Percentiles rank a stretch among this genome's conserved stretches.
phyloP scores from a whole-genome alignment of 1,139 yeast genomes.

The Spencermartinsiella ligniputridi region DNA sequence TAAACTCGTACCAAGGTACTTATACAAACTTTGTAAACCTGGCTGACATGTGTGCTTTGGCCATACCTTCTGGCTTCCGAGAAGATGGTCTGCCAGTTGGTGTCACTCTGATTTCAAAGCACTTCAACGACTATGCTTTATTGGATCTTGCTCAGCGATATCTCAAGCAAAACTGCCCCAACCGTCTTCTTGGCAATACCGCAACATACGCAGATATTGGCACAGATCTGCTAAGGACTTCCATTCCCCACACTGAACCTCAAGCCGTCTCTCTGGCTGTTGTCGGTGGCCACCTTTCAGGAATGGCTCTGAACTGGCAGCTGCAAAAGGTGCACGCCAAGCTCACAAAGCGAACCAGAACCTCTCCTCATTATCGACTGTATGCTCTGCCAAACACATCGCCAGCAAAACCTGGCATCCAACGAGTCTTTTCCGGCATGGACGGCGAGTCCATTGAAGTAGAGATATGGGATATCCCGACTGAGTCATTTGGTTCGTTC shows the following conservation, averaged over 20 bases:
- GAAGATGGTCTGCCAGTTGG: conserved; percentile 87
- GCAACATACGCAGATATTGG: conserved; percentile 29
- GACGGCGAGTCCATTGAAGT: conserved; percentile 61
- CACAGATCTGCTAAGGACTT: conserved; percentile 29
- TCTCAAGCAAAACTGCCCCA: conserved; percentile 45
- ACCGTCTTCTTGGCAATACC: conserved; percentile 48
- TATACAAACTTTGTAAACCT: conserved; percentile 95
- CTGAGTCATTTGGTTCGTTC: conserved; percentile 71
- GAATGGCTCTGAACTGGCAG: conserved; percentile 93
- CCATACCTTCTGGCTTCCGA: conserved; percentile 85
- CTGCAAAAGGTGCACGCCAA: conserved; percentile 80
- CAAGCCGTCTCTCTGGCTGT: conserved; percentile 69
- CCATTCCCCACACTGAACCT: conserved; percentile 36
- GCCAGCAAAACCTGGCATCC: conserved; percentile 89
- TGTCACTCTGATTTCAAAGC: conserved; percentile 73
- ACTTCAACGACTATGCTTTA: conserved; percentile 84
- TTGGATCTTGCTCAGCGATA: conserved; percentile 75
- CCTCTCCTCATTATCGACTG: conserved; percentile 68
- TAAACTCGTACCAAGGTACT: conserved; percentile 89
- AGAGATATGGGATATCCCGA: conserved; percentile 81
- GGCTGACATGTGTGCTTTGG: conserved; percentile 88
- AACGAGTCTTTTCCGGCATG: conserved; percentile 48
- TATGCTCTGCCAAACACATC: conserved; percentile 74
- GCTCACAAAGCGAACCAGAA: conserved; percentile 58
- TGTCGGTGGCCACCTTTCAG: conserved; percentile 91